phyloP scores from a whole-genome alignment of 352 stramenopile genomes.

The Peronospora destructor region DNA sequence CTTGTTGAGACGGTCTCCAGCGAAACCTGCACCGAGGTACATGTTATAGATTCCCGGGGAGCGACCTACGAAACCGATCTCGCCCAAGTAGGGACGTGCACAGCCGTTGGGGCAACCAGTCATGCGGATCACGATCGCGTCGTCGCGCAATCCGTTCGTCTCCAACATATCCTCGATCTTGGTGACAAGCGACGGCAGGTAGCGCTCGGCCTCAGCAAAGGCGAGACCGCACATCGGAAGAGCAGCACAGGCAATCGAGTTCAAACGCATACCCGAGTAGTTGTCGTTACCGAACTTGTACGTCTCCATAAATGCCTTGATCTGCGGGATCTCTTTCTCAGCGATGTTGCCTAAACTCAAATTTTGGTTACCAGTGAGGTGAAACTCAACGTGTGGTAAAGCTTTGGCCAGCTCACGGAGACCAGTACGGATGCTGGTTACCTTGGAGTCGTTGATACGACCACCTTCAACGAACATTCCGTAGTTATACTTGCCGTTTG shows the following conservation, averaged over 20 bases:
- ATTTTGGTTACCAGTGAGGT: no score
- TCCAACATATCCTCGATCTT: constrained; percentile 90
- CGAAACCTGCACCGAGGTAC: constrained; percentile 89
- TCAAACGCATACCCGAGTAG: constrained; percentile 72
- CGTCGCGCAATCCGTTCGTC: constrained; percentile 85
- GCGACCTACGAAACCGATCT: constrained; percentile 96
- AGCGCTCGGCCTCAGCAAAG: no score
- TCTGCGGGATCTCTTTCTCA: constrained; percentile 82
- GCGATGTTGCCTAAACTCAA: constrained; percentile 65
- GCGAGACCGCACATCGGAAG: constrained; percentile 92
- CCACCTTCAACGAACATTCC: no score
- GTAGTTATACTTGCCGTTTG: no score
- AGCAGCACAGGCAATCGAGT: constrained; percentile 92
- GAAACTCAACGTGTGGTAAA: no score
- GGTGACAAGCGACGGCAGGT: constrained; percentile 60
- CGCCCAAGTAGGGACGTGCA: constrained; percentile 94
- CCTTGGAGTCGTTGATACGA: no score
- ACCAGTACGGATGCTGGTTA: no score
- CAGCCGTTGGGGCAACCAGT: constrained; percentile 98
- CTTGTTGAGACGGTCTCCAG: constrained; percentile 73
- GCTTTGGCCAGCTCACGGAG: no score
- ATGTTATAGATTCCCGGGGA: constrained; percentile 95
- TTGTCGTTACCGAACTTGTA: constrained; percentile 88
- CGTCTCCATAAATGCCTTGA: constrained; percentile 89
- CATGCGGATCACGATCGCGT: constrained; percentile 96